Evolutionary conservation across 2,329 filamentous ascomycete genomes (phyloP).

Genomic region (Fusarium multiceps): DNA sequence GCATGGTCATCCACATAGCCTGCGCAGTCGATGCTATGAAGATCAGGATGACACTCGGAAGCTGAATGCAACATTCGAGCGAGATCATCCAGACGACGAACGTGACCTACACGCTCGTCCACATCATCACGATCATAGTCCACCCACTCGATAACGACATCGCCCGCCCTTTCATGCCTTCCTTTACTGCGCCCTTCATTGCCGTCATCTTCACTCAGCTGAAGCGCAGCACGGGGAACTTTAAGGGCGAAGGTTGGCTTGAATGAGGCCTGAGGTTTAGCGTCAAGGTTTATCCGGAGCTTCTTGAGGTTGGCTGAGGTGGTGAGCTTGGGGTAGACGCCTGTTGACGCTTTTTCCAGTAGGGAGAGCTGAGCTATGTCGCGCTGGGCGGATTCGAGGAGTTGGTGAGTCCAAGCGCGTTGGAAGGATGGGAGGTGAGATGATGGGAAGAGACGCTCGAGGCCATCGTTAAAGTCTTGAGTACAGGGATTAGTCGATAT

Average conservation of each 20-base stretch:
- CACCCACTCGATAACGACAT: slow-evolving; percentile 59
- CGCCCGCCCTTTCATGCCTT: slow-evolving; percentile 49
- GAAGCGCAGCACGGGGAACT: slow-evolving; percentile 51
- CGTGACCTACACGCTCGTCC: slow-evolving; percentile 56
- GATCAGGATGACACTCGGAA: slow-evolving; percentile 57
- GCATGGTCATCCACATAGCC: slow-evolving; percentile 58
- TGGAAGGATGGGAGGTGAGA: slow-evolving; percentile 56
- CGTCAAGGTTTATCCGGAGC: slow-evolving; percentile 60
- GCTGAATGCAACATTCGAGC: slow-evolving; percentile 61
- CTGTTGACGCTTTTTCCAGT: slow-evolving; percentile 56
- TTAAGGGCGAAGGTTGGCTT: slow-evolving; percentile 57
- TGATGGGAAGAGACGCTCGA: slow-evolving; percentile 59
- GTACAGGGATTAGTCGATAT: not conserved
- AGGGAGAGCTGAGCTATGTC: slow-evolving; percentile 56
- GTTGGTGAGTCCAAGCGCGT: slow-evolving; percentile 59
- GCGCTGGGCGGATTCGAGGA: slow-evolving; percentile 58
- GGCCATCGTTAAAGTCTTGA: slow-evolving; percentile 59
- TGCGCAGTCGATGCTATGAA: slow-evolving; percentile 60
- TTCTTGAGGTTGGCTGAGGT: slow-evolving; percentile 58
- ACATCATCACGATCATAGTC: slow-evolving; percentile 57
- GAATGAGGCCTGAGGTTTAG: slow-evolving; percentile 54
- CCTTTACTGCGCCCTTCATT: slow-evolving; percentile 47
- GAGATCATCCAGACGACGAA: slow-evolving; percentile 59
- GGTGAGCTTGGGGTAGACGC: slow-evolving; percentile 56
- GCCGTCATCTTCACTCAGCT: slow-evolving; percentile 22